A percentile compares a stretch with the other conserved stretches of the same genome.
Conservation (phyloP, 495 filamentous ascomycete genomes). For the Friedmanniomyces simplex region DNA sequence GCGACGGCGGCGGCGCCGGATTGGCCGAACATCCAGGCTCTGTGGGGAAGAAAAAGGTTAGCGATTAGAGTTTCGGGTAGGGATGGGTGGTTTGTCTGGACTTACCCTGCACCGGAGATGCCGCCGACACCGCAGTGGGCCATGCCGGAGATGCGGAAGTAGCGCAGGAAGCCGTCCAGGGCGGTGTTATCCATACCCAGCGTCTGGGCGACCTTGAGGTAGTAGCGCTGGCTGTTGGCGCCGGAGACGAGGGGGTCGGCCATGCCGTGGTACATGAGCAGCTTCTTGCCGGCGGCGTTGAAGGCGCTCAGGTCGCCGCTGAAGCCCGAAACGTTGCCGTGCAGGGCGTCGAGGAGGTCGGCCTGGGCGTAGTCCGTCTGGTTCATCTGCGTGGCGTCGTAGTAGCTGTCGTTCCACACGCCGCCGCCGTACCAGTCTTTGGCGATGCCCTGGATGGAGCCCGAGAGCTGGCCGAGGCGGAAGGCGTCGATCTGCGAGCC, state of each 20-base stretch:
- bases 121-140: slow-evolving; percentile 38
- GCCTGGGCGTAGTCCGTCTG: slow-evolving; percentile 35
- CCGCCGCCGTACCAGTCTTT: slow-evolving; percentile 40
- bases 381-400: slow-evolving; percentile 35
- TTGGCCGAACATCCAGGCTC: slow-evolving; percentile 46
- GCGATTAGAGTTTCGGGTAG: not conserved
- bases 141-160: slow-evolving; percentile 50
- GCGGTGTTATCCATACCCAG: slow-evolving; percentile 30
- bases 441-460: slow-evolving; percentile 8
- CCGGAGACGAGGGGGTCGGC: slow-evolving; percentile 21
- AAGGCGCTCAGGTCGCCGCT: slow-evolving; percentile 28
- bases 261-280: slow-evolving; percentile 26
- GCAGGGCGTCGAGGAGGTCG: slow-evolving; percentile 31
- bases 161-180: slow-evolving; percentile 48
- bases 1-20: slow-evolving; percentile 15
- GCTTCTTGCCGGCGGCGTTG: slow-evolving; percentile 22
- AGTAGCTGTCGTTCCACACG: slow-evolving; percentile 41
- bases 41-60: not conserved
- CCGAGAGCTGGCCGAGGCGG: slow-evolving; percentile 9
- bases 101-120: slow-evolving; percentile 26
- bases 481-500: slow-evolving; percentile 16
- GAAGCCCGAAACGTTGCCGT: slow-evolving; percentile 42
- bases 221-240: slow-evolving; percentile 25
- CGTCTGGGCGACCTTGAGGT: slow-evolving; percentile 35
- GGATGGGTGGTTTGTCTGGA: not conserved